Evolutionary conservation across 164 flowering plant species (phyloP).

Genomic region (Brasenia schreberi): DNA sequence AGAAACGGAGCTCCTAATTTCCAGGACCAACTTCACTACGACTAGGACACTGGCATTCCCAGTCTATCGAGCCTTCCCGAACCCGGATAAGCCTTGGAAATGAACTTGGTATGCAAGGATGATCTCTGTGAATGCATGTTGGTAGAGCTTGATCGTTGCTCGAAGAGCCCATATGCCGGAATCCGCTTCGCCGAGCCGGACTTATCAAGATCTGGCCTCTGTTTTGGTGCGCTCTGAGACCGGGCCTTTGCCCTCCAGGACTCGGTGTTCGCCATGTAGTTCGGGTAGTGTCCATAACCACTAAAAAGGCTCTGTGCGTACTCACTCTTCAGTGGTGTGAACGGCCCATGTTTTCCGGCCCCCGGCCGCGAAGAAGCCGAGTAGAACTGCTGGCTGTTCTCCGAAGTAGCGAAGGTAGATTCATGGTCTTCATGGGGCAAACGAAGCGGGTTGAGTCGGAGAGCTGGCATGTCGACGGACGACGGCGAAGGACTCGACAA

Average conservation of each 20-base stretch:
- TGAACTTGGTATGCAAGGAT: slow-evolving; percentile 7
- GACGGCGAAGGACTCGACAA: slow-evolving; percentile 21
- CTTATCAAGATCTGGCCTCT: slow-evolving; percentile 49
- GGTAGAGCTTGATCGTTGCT: not conserved
- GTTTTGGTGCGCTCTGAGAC: slow-evolving; percentile 81
- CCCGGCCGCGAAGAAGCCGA: slow-evolving; percentile 41
- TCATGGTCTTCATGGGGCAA: slow-evolving; percentile 19
- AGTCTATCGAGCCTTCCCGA: slow-evolving; percentile 64
- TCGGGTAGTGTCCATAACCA: slow-evolving; percentile 42
- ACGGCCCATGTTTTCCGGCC: slow-evolving; percentile 27
- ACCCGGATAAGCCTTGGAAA: slow-evolving; percentile 11
- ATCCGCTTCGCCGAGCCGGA: slow-evolving; percentile 18
- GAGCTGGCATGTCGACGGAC: slow-evolving; percentile 19
- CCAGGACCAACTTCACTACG: not conserved
- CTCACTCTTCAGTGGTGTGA: slow-evolving; percentile 47
- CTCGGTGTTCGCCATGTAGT: slow-evolving; percentile 76
- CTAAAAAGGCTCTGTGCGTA: slow-evolving; percentile 28
- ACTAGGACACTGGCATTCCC: slow-evolving; percentile 39
- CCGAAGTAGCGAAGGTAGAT: slow-evolving; percentile 21
- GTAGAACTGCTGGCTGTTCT: slow-evolving; percentile 43
- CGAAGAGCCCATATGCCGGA: slow-evolving; percentile 4
- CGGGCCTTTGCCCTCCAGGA: slow-evolving; percentile 66
- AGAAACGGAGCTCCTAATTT: not conserved
- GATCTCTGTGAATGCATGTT: not conserved
- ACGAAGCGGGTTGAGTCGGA: slow-evolving; percentile 15